Evolutionary conservation across 352 stramenopile species (phyloP).

Genomic region (Phytophthora lateralis): DNA sequence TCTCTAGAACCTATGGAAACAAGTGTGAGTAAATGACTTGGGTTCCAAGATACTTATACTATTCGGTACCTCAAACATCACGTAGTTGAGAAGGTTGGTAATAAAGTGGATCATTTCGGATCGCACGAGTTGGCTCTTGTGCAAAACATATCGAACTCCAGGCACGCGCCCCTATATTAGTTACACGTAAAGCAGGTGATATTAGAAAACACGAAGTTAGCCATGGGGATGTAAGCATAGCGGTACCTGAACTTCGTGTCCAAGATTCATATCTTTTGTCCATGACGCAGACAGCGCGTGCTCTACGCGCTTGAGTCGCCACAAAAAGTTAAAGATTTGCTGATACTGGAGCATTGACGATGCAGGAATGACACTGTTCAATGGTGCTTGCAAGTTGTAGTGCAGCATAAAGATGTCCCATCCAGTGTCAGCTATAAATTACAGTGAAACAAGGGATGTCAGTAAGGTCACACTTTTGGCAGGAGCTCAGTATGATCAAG

Average conservation of each 20-base stretch:
- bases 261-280: conserved; percentile 96
- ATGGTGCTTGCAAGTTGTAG: conserved; percentile 87
- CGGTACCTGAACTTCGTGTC: conserved; percentile 93
- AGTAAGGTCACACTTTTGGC: background rate
- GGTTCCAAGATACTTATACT: background rate
- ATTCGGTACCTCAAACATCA: conserved; percentile 95
- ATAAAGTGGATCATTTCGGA: conserved; percentile 99
- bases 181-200: conserved; percentile 1
- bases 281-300: conserved; percentile 96
- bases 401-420: conserved; percentile 96
- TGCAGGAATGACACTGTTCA: conserved; percentile 91
- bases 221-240: conserved; percentile 2
- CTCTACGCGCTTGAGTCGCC: conserved; percentile 90
- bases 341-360: conserved; percentile 87
- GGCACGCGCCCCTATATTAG: conserved; percentile 57
- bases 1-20: conserved; percentile 82
- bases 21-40: background rate
- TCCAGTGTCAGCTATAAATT: conserved; percentile 73
- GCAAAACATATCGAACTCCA: conserved; percentile 74
- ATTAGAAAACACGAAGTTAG: conserved; percentile 5
- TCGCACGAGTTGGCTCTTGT: conserved; percentile 94
- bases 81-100: conserved; percentile 97
- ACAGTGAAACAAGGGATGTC: background rate
- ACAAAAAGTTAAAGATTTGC: conserved; percentile 92
- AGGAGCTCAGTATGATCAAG: background rate